Evolutionary conservation across 129 eudicot genomes (phyloP), one percentile per base, ranked within the genome.

Genomic region (Flaveria bidentis): DNA sequence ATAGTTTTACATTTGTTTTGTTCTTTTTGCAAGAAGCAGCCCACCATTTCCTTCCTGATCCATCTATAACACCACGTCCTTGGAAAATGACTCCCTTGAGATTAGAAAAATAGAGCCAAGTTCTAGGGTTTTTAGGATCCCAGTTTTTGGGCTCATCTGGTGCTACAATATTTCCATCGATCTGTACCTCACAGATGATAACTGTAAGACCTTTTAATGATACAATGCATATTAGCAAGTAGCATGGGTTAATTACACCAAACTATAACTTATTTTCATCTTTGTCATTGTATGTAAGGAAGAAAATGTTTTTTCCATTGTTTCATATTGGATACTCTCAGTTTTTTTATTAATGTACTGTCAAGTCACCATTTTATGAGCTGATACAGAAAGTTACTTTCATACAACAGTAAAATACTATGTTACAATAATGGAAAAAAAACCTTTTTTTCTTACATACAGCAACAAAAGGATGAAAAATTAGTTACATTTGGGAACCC

Each of bases 31-130:
- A 95, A 75, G 99, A 95, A 28, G 94, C 97, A 67, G 94, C 97
- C 99, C 99, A 95, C 99, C 99, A 95, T 82, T 91, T 89, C 84
- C 84, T 86, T 55, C 99, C 99, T 49, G 99, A 95, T 67, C 99
- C 99, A 86, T 95, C 97, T 42, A 95, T 87, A 71, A 95, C 91
- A 47, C 99, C 99, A 15, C 70, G 53, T 73, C 99, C 99, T 84
- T 88, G 96, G 75, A 95, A 84, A 83, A 53, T 0, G 51, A 77
- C 90, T 65, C 84, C 78, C 13, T 61, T 87, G 50, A 95, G 80
- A 77, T 91, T 86, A 77, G 82, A 80, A 77, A 91, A 95, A 14
- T 76, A 85, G 72, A 95, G 93, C 99, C 99, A 95, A 64, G 26
- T 78, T 73, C 94, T 80, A 66, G 93, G 87, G 68, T 66, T 81